Evolutionary conservation across 192 early-diverging fungal species (phyloP).

Genomic region (Entomortierella parvispora): DNA sequence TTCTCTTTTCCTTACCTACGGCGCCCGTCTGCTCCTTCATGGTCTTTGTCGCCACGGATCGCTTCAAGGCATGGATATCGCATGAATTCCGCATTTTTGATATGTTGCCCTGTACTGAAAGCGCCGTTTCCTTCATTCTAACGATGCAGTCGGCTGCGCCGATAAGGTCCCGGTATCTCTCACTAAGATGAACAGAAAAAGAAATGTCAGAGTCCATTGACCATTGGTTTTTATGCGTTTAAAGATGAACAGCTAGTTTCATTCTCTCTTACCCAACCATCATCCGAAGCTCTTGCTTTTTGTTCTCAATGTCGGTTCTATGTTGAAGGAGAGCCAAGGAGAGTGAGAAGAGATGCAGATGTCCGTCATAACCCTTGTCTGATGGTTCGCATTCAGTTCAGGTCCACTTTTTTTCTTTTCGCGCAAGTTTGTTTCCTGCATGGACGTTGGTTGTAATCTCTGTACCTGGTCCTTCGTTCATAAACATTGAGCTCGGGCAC

Average conservation of each 20-base stretch:
- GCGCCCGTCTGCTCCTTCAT: slow-evolving; percentile 54
- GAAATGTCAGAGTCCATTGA: neutral
- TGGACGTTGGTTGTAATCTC: neutral
- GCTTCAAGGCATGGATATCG: slow-evolving; percentile 63
- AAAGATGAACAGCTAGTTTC: neutral
- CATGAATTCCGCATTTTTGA: slow-evolving; percentile 66
- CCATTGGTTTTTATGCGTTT: neutral
- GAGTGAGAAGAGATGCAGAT: neutral
- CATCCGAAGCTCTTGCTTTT: slow-evolving; percentile 81
- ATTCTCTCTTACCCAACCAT: slow-evolving; percentile 81
- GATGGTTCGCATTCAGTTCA: neutral
- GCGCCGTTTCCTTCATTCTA: slow-evolving; percentile 70
- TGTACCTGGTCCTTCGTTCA: slow-evolving; percentile 60
- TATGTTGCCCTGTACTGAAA: slow-evolving; percentile 64
- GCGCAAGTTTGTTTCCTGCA: neutral
- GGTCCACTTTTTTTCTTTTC: neutral
- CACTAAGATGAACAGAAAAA: slow-evolving; percentile 55
- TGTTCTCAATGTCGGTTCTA: slow-evolving; percentile 80
- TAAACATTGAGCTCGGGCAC: slow-evolving; percentile 58
- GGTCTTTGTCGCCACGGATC: slow-evolving; percentile 50
- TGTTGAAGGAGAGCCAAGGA: neutral
- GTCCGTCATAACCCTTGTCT: neutral
- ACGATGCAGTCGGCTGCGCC: slow-evolving; percentile 85
- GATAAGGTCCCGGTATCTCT: slow-evolving; percentile 88
- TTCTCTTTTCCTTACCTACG: slow-evolving; percentile 37